Conservation (phyloP, 2,329 filamentous ascomycete species). For the Aspergillus sp. region DNA sequence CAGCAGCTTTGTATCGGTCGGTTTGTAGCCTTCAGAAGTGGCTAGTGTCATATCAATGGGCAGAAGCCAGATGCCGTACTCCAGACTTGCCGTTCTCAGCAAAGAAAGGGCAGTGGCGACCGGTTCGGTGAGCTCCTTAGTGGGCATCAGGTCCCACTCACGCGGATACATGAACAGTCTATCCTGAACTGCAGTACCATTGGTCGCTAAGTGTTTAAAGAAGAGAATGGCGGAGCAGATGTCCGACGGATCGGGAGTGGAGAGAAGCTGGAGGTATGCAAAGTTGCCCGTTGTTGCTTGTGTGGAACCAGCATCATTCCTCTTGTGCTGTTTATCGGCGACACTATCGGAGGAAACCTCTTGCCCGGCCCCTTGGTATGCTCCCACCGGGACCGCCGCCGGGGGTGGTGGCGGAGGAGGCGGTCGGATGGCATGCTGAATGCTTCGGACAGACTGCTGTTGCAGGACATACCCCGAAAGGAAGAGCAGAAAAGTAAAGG, state of each 20-base stretch:
- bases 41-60: conserved; percentile 44
- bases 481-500: conserved; percentile 82
- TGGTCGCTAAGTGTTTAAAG: conserved; percentile 43
- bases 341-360: conserved; percentile 17
- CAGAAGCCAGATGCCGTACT: conserved; percentile 45
- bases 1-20: conserved; percentile 41
- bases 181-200: conserved; percentile 39
- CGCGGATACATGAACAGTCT: conserved; percentile 51
- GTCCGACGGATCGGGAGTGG: conserved; percentile 44
- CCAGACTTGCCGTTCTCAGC: conserved; percentile 41
- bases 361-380: conserved; percentile 26
- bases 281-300: conserved; percentile 30
- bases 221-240: conserved; percentile 50
- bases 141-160: conserved; percentile 44
- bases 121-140: conserved; percentile 25
- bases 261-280: conserved; percentile 49
- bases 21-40: conserved; percentile 32
- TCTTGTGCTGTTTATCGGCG: conserved; percentile 6
- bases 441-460: conserved; percentile 76
- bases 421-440: conserved; percentile 69
- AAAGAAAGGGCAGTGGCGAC: conserved; percentile 39
- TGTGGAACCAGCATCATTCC: background rate
- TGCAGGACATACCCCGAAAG: conserved; percentile 85
- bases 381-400: conserved; percentile 13
- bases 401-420: conserved; percentile 20